Base-by-base conservation (phyloP, 2,329 filamentous ascomycete genomes). In the Talaromyces sp. region DNA sequence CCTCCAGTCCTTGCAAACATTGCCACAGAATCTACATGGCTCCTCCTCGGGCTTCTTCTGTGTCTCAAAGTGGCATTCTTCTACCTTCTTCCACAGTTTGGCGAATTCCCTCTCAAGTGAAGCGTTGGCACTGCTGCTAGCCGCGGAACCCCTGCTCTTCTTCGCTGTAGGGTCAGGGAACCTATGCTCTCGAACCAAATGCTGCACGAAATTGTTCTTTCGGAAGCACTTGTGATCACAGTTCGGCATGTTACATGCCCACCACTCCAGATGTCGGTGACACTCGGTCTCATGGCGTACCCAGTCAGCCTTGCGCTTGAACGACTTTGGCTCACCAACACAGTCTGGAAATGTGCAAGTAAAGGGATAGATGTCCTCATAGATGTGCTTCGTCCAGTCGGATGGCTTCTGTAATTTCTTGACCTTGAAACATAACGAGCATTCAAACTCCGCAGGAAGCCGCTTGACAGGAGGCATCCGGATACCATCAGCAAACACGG, bases 221-320 rank as follows among this genome's bases (percentile, higher is more conserved):
- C 93, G 88, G 76, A 89, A 96, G 80, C 93, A 97, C 3, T 84
- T 86, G 74, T 97, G 93, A 8, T 82, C 84, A 76, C 93, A 97
- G 68, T 94, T 92, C 4, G 89, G 85, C 22, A 93, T 86, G 67
- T 91, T 88, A 74, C 93, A 97, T 5, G 85, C 88, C 93, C 93
- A 97, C 88, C 91, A 95, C 73, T 97, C 93, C 2, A 96, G 81
- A 69, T 96, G 92, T 27, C 93, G 87, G 75, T 97, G 93, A 29
- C 91, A 88, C 77, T 97, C 93, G 70, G 94, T 96, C 75, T 97
- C 93, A 72, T 97, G 93, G 34, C 93, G 87, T 25, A 97, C 92
- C 93, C 93, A 97, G 75, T 97, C 93, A 15, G 93, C 93, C 78
- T 97, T 97, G 58, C 93, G 87, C 79, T 97, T 97, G 82, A 97